Evolutionary conservation across 2,329 filamentous ascomycete genomes (phyloP), one percentile per base, ranked within the genome.

Genomic region (Raffaelea ambrosiae): DNA sequence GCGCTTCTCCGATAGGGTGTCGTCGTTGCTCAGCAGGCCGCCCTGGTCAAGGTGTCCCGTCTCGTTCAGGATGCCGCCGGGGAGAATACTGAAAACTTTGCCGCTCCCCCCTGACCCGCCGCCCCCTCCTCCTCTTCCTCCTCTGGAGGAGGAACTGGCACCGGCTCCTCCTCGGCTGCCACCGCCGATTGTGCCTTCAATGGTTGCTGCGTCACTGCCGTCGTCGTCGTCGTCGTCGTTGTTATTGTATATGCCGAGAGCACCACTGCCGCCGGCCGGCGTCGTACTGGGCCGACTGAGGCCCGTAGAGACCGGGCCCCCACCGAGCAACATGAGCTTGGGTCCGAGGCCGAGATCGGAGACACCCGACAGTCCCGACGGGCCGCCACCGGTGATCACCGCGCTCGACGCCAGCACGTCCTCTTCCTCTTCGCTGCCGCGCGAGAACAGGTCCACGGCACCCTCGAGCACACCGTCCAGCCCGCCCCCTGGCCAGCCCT

Each of bases 401-500:
- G 40, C 44, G 42, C 35, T 38, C 18, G 14, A 48, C 36, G 42
- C 40, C 21, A 33, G 26, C 20, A 13, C 48, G 19, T 51, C 44
- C 18, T 52, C 46, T 33, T 50, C 48, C 38, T 53, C 51, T 41
- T 47, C 48, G 33, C 33, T 36, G 20, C 44, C 49, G 46, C 51
- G 55, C 8, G 61, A 55, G 35, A 64, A 64, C 18, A 84, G 63
- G 58, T 85, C 81, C 33, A 71, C 69, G 9, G 80, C 81, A 57
- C 74, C 77, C 51, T 84, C 81, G 3, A 85, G 65, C 4, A 85
- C 63, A 31, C 84, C 81, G 50, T 84, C 81, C 23, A 85, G 65
- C 0, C 81, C 81, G 26, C 81, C 81, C 35, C 81, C 81, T 19
- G 68, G 75, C 81, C 81, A 84, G 8, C 81, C 81, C 57, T 85